Evolutionary conservation across 2,329 filamentous ascomycete genomes (phyloP).

Genomic region (Diplodia seriata): DNA sequence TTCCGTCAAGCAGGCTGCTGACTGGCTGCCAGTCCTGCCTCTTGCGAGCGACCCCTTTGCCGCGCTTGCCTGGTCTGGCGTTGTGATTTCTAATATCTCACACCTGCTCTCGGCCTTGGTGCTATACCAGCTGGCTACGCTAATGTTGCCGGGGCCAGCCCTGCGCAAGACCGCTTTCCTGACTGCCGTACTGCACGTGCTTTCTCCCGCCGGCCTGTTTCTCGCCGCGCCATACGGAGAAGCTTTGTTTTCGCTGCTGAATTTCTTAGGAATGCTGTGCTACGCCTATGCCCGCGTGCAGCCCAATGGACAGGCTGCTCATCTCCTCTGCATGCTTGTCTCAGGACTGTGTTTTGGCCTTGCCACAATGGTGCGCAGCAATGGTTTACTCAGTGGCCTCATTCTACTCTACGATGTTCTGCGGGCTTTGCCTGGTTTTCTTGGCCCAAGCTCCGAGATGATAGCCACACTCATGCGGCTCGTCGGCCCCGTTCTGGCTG

Average conservation of each 20-base stretch:
- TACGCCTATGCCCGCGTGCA: slow-evolving; percentile 62
- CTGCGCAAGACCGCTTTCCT: slow-evolving; percentile 65
- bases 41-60: slow-evolving; percentile 33
- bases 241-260: slow-evolving; percentile 77
- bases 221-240: slow-evolving; percentile 87
- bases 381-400: slow-evolving; percentile 83
- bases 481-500: slow-evolving; percentile 67
- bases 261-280: slow-evolving; percentile 74
- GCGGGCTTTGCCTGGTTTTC: background rate
- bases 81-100: slow-evolving; percentile 72
- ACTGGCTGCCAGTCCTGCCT: slow-evolving; percentile 29
- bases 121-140: slow-evolving; percentile 70
- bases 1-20: slow-evolving; percentile 17
- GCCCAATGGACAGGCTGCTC: slow-evolving; percentile 38
- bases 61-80: slow-evolving; percentile 61
- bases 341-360: slow-evolving; percentile 74
- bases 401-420: slow-evolving; percentile 67
- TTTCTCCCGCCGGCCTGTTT: slow-evolving; percentile 89
- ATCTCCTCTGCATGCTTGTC: slow-evolving; percentile 57
- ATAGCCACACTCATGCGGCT: slow-evolving; percentile 59
- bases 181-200: slow-evolving; percentile 75
- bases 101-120: slow-evolving; percentile 78
- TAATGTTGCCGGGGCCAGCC: slow-evolving; percentile 52
- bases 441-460: background rate
- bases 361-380: slow-evolving; percentile 78